Conservation (phyloP, 169 alveolate genomes). For the Eimeria necatrix region DNA sequence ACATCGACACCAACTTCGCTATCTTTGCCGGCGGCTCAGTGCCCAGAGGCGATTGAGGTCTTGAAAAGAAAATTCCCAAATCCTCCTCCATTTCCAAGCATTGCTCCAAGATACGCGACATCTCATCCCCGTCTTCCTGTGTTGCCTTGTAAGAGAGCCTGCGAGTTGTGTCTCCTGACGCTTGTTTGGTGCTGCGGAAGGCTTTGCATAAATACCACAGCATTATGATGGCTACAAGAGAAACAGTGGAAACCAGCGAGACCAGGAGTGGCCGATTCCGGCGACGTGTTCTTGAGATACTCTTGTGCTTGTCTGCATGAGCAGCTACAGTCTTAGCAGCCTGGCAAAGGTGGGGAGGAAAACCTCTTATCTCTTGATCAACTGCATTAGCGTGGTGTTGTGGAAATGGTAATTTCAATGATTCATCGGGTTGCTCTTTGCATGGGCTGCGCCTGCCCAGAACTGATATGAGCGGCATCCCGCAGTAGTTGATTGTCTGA, state of each 20-base stretch:
- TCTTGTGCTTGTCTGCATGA: too few species aligned
- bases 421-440: background rate
- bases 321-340: background rate
- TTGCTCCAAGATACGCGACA: background rate
- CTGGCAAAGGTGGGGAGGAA: background rate
- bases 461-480: background rate
- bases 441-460: background rate
- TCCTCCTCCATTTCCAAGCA: constrained; percentile 15
- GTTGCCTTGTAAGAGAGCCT: background rate
- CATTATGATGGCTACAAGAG: background rate
- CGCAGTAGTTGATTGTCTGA: background rate
- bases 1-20: background rate
- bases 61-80: background rate
- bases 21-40: background rate
- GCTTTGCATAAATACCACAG: background rate
- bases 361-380: background rate
- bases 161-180: background rate
- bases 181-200: background rate
- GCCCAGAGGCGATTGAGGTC: background rate
- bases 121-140: background rate
- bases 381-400: background rate
- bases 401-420: background rate
- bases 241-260: background rate
- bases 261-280: background rate
- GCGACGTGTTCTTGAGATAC: background rate